phyloP scores from a whole-genome alignment of 768 basidiomycete species.

The Lepiota brunneoincarnata region DNA sequence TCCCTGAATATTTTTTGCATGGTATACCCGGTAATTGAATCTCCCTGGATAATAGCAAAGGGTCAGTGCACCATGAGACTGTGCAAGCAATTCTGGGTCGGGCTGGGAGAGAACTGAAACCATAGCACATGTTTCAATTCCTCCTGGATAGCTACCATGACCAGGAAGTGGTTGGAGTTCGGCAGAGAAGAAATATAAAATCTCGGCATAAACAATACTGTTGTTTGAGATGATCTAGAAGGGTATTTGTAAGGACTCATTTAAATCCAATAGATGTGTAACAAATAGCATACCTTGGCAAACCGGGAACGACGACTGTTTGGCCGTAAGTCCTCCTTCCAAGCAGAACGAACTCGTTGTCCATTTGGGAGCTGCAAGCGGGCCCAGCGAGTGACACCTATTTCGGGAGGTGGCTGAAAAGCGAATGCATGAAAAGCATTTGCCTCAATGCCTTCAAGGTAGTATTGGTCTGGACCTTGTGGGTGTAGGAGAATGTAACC shows the following conservation, averaged over 20 bases:
- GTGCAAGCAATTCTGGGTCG: not conserved
- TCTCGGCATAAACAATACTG: not conserved
- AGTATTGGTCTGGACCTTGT: not conserved
- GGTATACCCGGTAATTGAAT: not conserved
- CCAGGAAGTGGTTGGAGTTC: not conserved
- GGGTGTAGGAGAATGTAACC: constrained; percentile 1
- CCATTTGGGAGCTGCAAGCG: constrained; percentile 29
- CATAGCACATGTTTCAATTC: not conserved
- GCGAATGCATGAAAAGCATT: not conserved
- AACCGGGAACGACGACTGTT: not conserved
- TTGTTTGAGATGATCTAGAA: not conserved
- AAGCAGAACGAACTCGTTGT: constrained; percentile 24
- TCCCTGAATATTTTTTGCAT: not conserved
- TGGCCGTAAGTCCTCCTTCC: constrained; percentile 19
- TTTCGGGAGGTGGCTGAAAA: too few relatives aligned
- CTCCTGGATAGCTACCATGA: not conserved
- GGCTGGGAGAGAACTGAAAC: not conserved
- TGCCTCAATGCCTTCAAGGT: constrained; percentile 13
- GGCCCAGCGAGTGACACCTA: constrained; percentile 25
- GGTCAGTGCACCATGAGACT: not conserved
- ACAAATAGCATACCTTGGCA: not conserved
- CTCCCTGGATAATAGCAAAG: not conserved
- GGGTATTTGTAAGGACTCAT: too few relatives aligned
- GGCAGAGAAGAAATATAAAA: not conserved
- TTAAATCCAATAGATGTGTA: too few relatives aligned